These are phyloP conservation scores for Saccharomycopsis capsularis DNA, from an alignment of 805 yeast genomes.

Conservation along the genomic window DNA sequence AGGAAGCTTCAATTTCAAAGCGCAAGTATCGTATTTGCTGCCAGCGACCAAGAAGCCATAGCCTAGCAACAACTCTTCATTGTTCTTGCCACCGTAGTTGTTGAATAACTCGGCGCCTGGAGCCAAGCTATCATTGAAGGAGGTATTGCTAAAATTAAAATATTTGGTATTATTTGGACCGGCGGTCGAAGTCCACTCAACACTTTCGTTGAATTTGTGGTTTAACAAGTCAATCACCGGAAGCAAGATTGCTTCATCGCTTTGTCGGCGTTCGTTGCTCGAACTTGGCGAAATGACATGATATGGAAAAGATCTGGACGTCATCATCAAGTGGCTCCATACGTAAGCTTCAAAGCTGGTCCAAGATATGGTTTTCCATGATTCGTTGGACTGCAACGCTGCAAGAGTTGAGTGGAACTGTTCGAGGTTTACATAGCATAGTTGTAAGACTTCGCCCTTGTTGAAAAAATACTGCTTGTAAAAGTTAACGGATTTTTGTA, in stretches of 20 bases:
- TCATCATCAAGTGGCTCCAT: slow-evolving; percentile 69
- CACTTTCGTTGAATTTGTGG: slow-evolving; percentile 55
- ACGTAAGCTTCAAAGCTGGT: slow-evolving; percentile 58
- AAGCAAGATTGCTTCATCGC: slow-evolving; percentile 54
- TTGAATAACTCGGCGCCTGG: slow-evolving; percentile 54
- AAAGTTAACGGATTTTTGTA: neutral
- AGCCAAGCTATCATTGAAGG: slow-evolving; percentile 6
- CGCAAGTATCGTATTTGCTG: slow-evolving; percentile 53
- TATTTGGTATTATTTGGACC: slow-evolving; percentile 21
- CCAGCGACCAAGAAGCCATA: slow-evolving; percentile 67
- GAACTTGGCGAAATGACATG: slow-evolving; percentile 23
- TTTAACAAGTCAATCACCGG: slow-evolving; percentile 78
- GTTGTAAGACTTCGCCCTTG: neutral
- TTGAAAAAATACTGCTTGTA: neutral
- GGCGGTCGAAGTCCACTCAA: slow-evolving; percentile 46
- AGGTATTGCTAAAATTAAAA: slow-evolving; percentile 6
- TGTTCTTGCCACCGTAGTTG: slow-evolving; percentile 84
- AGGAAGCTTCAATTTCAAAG: slow-evolving; percentile 54
- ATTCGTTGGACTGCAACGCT: neutral
- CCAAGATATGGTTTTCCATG: slow-evolving; percentile 35
- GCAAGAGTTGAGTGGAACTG: slow-evolving; percentile 36
- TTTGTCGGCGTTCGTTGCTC: slow-evolving; percentile 8
- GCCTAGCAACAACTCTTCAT: slow-evolving; percentile 73
- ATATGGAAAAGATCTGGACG: slow-evolving; percentile 78
- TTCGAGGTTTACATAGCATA: slow-evolving; percentile 6